Percentiles rank a stretch among this genome's conserved stretches.
Conservation (phyloP, 768 basidiomycete species). For the Coprinopsis marcescibilis region DNA sequence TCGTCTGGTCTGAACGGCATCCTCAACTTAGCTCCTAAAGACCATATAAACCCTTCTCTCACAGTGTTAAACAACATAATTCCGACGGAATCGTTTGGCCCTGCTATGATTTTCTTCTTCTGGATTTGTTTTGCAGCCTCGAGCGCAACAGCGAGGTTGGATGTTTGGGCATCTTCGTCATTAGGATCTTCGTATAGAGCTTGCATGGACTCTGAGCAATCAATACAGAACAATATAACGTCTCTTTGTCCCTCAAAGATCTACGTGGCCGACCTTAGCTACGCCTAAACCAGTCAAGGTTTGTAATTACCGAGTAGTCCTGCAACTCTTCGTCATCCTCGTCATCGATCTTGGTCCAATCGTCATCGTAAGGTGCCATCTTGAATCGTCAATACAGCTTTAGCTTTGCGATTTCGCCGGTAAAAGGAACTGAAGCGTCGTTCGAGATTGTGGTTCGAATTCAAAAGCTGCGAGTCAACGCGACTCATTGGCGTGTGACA, state of each 20-base stretch:
- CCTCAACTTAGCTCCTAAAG: neutral
- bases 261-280: conserved; percentile 27
- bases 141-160: conserved; percentile 73
- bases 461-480: neutral
- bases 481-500: conserved; percentile 3
- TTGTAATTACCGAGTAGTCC: conserved; percentile 49
- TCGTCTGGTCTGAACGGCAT: conserved; percentile 24
- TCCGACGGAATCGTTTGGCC: conserved; percentile 86
- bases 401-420: too few relatives aligned
- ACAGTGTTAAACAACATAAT: conserved; percentile 93
- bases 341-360: conserved; percentile 76
- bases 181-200: conserved; percentile 57
- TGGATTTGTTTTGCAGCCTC: conserved; percentile 82
- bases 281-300: neutral
- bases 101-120: conserved; percentile 84
- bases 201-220: conserved; percentile 90
- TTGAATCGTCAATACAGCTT: neutral
- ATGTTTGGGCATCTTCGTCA: conserved; percentile 63
- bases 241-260: conserved; percentile 72
- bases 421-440: too few relatives aligned
- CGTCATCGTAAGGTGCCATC: conserved; percentile 72
- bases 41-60: conserved; percentile 22
- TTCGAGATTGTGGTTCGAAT: neutral
- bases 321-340: conserved; percentile 83
- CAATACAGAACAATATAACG: conserved; percentile 92